These are phyloP conservation scores for Naganishia cerealis DNA, from an alignment of 1,284 basidiomycete species.

Conservation along the genomic window DNA sequence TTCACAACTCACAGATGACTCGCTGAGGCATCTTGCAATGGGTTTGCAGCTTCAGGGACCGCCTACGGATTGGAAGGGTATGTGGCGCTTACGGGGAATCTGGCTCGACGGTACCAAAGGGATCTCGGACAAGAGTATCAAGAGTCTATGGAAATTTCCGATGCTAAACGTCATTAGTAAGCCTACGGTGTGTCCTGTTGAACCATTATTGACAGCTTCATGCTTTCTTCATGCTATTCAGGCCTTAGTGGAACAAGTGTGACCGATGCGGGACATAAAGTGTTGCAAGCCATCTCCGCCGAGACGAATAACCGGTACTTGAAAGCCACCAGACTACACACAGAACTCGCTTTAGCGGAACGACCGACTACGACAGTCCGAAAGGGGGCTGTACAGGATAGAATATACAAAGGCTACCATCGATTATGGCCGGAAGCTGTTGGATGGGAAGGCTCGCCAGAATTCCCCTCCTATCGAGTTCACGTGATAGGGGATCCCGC, in stretches of 20 bases:
- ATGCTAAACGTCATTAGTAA: constrained; percentile 23
- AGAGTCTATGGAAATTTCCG: constrained; percentile 15
- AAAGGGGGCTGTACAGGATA: constrained; percentile 14
- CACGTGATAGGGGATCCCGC: constrained; percentile 10
- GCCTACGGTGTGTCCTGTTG: neutral
- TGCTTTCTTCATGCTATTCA: neutral
- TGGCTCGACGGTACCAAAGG: constrained; percentile 20
- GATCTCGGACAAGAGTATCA: constrained; percentile 25
- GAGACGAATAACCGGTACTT: constrained; percentile 17
- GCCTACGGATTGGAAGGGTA: constrained; percentile 7
- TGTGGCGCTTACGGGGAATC: constrained; percentile 19
- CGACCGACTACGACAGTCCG: neutral
- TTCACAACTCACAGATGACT: constrained; percentile 20
- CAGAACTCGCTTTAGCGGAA: constrained; percentile 16
- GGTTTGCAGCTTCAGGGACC: constrained; percentile 5
- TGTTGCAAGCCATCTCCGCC: constrained; percentile 19
- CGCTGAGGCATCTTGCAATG: constrained; percentile 9
- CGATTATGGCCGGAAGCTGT: constrained; percentile 9
- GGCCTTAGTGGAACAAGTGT: constrained; percentile 23
- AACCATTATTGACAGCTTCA: neutral
- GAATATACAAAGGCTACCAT: constrained; percentile 23
- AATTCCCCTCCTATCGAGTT: constrained; percentile 12
- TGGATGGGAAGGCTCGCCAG: constrained; percentile 18
- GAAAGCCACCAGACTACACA: constrained; percentile 21
- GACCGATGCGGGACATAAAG: constrained; percentile 7